Base-by-base conservation (phyloP, 805 yeast genomes). In the Yamadazyma philogaea region DNA sequence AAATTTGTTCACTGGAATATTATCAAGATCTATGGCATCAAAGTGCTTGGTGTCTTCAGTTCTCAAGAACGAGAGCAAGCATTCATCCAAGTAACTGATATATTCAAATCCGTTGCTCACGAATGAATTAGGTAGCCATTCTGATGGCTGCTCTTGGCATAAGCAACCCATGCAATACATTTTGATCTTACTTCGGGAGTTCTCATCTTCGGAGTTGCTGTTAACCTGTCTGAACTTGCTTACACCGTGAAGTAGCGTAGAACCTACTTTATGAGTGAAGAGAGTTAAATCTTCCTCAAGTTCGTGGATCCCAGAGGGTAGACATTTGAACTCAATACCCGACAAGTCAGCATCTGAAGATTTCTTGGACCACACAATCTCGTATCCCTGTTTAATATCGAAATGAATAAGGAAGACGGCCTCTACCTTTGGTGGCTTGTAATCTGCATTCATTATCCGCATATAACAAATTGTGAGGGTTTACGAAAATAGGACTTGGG, bases 281-380 rank as follows among this genome's bases (percentile, higher is more conserved):
- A 63, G 50, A 8, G 67, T 54, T 7, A 64, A 55, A 14, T 64
- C 59, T 41, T 57, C 45, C 15, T 51, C 48, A 27, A 50, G 53
- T 41, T 68, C 67, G 46, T 69, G 74, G 31, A 70, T 56, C 2
- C 74, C 74, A 0, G 71, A 64, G 7, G 74, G 75, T 22, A 70
- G 51, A 11, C 58, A 54, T 40, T 65, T 66, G 49, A 57, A 67
- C 42, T 70, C 75, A 27, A 70, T 54, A 4, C 72, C 72, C 12
- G 48, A 49, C 18, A 64, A 48, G 27, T 54, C 47, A 14, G 62
- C 39, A 6, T 43, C 17, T n/a, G 28, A 18, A 4, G 45, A 19
- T n/a, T 58, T 48, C 32, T 57, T 56, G 16, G 59, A 48, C 73
- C 73, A 70, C n/a, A 60, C 58, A 38, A 68, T 45, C 33, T 59